Conservation (phyloP, 352 stramenopile genomes). For the Phytopythium chamaehyphon region DNA sequence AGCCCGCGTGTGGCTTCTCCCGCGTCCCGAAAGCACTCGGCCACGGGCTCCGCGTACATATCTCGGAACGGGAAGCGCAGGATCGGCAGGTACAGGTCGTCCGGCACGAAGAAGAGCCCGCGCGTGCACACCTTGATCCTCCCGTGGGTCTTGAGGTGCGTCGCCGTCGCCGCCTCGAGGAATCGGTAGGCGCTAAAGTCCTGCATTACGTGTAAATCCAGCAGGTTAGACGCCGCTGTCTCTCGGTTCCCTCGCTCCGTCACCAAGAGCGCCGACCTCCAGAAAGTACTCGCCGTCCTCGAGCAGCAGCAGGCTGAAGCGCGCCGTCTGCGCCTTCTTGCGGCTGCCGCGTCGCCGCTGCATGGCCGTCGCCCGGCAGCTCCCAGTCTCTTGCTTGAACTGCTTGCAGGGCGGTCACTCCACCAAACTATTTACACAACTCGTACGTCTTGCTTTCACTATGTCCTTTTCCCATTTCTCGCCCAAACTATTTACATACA, state of each 20-base stretch:
- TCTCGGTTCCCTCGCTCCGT: too few species aligned
- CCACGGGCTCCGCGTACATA: conserved; percentile 46
- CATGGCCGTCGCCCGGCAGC: too few species aligned
- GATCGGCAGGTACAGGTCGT: conserved; percentile 63
- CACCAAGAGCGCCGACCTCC: conserved; percentile 28
- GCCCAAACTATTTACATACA: too few species aligned
- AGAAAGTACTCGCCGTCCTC: conserved; percentile 92
- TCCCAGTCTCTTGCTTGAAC: too few species aligned
- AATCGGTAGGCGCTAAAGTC: conserved; percentile 65
- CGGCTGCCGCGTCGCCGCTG: conserved; percentile 18
- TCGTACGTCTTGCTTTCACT: too few species aligned
- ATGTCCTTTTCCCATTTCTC: too few species aligned
- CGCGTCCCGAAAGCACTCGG: conserved; percentile 44
- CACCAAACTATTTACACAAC: too few species aligned
- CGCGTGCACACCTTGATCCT: conserved; percentile 84
- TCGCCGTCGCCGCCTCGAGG: conserved; percentile 31
- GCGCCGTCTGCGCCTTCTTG: conserved; percentile 38
- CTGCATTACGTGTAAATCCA: conserved; percentile 21
- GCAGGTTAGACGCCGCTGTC: too few species aligned
- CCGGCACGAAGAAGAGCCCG: conserved; percentile 87
- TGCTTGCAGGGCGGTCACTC: too few species aligned
- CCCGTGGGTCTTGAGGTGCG: conserved; percentile 43
- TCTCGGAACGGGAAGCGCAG: conserved; percentile 77
- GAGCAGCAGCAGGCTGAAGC: conserved; percentile 89
- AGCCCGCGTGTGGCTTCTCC: conserved; percentile 3